These are phyloP conservation scores for Choanephora cucurbitarum DNA, from an alignment of 371 early-diverging fungal genomes.

Conservation along the genomic window DNA sequence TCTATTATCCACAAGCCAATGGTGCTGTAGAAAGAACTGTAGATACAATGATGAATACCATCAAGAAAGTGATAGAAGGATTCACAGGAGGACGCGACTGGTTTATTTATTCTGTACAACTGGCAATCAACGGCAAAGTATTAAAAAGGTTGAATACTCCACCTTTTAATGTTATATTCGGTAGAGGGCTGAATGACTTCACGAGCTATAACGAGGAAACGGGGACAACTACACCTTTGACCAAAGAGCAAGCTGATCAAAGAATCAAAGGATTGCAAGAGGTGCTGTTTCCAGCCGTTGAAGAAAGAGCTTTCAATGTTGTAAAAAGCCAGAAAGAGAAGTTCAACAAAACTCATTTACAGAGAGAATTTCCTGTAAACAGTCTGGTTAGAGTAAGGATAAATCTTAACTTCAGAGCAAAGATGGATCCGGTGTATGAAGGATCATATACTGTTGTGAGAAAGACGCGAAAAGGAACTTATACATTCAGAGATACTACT, in stretches of 20 bases:
- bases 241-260: constrained; percentile 8
- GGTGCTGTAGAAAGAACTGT: constrained; percentile 14
- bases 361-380: not conserved
- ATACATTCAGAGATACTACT: not conserved
- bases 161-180: constrained; percentile 16
- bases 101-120: constrained; percentile 9
- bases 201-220: constrained; percentile 5
- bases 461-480: not conserved
- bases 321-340: not conserved
- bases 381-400: constrained; percentile 1
- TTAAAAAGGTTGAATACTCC: constrained; percentile 10
- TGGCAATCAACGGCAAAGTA: constrained; percentile 12
- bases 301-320: not conserved
- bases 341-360: not conserved
- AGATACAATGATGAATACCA: constrained; percentile 1
- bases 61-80: constrained; percentile 13
- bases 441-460: not conserved
- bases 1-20: constrained; percentile 19
- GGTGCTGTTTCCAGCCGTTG: constrained; percentile 27
- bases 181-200: constrained; percentile 5
- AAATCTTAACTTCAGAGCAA: not conserved
- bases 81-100: constrained; percentile 14
- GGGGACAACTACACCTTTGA: not conserved
- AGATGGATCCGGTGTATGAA: not conserved
- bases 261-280: constrained; percentile 14